These are phyloP conservation scores for Entoloma clypeatum DNA, from an alignment of 1,284 basidiomycete species.

Conservation along the genomic window DNA sequence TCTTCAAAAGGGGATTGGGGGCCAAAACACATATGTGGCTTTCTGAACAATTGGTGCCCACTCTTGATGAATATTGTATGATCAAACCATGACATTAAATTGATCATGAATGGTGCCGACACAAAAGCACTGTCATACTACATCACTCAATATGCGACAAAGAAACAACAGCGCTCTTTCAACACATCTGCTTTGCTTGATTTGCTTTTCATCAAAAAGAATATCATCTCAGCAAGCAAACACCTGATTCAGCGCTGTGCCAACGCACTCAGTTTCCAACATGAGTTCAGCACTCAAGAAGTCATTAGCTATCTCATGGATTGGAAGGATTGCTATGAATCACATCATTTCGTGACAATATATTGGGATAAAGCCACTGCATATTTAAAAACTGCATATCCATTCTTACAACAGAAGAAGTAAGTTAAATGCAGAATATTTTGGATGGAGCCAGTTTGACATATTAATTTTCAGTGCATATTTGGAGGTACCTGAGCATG, in stretches of 20 bases:
- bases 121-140: slow-evolving; percentile 27
- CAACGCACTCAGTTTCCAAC: slow-evolving; percentile 30
- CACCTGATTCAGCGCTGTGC: slow-evolving; percentile 15
- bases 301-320: slow-evolving; percentile 35
- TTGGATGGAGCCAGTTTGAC: too few species aligned
- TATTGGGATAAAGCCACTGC: slow-evolving; percentile 28
- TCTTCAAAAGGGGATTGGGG: too few species aligned
- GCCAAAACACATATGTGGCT: too few species aligned
- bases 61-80: slow-evolving; percentile 19
- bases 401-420: slow-evolving; percentile 10
- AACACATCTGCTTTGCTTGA: slow-evolving; percentile 13
- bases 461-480: too few species aligned
- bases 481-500: too few species aligned
- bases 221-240: slow-evolving; percentile 13
- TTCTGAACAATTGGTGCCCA: slow-evolving; percentile 29
- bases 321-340: slow-evolving; percentile 30
- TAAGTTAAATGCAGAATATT: too few species aligned
- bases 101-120: slow-evolving; percentile 30
- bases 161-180: slow-evolving; percentile 14
- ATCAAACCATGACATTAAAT: slow-evolving; percentile 35
- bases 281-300: slow-evolving; percentile 33
- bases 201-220: too few species aligned
- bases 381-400: slow-evolving; percentile 18
- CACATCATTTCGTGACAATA: slow-evolving; percentile 29
- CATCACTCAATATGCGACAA: slow-evolving; percentile 24